phyloP scores from a whole-genome alignment of 192 early-diverging fungal species.

The Linnemannia schmuckeri region DNA sequence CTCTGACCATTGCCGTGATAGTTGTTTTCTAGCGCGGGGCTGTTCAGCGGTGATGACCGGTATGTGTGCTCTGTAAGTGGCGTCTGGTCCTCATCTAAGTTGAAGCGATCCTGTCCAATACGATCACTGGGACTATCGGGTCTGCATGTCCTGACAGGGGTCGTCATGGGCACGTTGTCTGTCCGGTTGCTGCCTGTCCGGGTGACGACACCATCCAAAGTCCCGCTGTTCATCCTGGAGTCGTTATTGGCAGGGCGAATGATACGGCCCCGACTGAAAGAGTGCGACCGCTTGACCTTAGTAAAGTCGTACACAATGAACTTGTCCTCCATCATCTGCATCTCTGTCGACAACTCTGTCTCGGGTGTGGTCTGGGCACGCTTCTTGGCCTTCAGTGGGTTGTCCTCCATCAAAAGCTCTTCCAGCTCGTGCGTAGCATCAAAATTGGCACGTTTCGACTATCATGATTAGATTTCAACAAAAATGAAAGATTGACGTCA shows the following conservation, averaged over 20 bases:
- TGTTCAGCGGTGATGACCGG: constrained; percentile 24
- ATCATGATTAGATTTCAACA: not conserved
- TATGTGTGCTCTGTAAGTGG: constrained; percentile 20
- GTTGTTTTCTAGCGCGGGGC: not conserved
- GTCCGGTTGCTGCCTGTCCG: constrained; percentile 3
- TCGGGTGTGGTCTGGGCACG: constrained; percentile 60
- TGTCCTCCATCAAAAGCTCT: constrained; percentile 96
- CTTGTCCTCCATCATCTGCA: constrained; percentile 85
- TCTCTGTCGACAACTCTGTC: constrained; percentile 66
- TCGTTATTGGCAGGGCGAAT: constrained; percentile 27
- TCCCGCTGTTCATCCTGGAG: constrained; percentile 39
- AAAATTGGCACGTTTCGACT: constrained; percentile 93
- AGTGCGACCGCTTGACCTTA: constrained; percentile 61
- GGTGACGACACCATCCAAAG: constrained; percentile 38
- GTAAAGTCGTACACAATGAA: constrained; percentile 82
- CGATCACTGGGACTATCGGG: constrained; percentile 48
- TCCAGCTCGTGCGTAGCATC: constrained; percentile 97
- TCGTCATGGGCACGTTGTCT: constrained; percentile 1
- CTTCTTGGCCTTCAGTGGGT: constrained; percentile 87
- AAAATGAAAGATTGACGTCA: not conserved
- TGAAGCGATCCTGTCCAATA: constrained; percentile 41
- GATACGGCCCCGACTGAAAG: constrained; percentile 30
- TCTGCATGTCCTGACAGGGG: constrained; percentile 10
- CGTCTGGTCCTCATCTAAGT: constrained; percentile 35
- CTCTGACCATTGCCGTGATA: not conserved